Evolutionary conservation across 176 grass and related monocot species (phyloP).

Genomic region (barley (Hordeum vulgare)): DNA sequence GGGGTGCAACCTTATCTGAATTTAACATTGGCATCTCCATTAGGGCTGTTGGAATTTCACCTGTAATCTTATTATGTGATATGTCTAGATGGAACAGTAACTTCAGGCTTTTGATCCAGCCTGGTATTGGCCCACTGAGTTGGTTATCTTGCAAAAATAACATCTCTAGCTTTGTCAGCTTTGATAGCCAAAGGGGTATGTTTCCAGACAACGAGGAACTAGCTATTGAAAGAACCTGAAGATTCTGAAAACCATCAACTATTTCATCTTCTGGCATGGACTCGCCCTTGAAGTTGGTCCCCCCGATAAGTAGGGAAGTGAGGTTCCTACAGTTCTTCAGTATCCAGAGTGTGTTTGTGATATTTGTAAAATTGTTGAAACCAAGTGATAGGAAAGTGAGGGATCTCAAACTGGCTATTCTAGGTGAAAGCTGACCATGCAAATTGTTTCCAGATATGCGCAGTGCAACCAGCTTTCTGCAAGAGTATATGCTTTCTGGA

Average conservation of each 20-base stretch:
- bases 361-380: constrained; percentile 28
- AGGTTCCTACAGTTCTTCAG: constrained; percentile 29
- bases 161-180: constrained; percentile 33
- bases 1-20: neutral
- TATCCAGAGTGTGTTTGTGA: constrained; percentile 27
- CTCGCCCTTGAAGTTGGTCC: constrained; percentile 17
- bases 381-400: constrained; percentile 39
- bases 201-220: constrained; percentile 36
- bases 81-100: constrained; percentile 43
- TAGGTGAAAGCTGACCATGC: constrained; percentile 25
- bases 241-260: constrained; percentile 38
- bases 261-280: constrained; percentile 20
- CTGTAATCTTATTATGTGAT: constrained; percentile 34
- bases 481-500: constrained; percentile 51
- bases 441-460: constrained; percentile 21
- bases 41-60: constrained; percentile 26
- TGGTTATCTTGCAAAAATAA: constrained; percentile 27
- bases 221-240: constrained; percentile 33
- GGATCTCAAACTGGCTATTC: constrained; percentile 9
- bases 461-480: constrained; percentile 35
- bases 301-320: constrained; percentile 23
- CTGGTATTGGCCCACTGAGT: constrained; percentile 25
- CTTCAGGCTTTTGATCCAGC: constrained; percentile 31
- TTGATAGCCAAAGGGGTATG: constrained; percentile 47
- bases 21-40: constrained; percentile 30